Conservation (phyloP, 768 basidiomycete species). For the Suillus ampliporus region DNA sequence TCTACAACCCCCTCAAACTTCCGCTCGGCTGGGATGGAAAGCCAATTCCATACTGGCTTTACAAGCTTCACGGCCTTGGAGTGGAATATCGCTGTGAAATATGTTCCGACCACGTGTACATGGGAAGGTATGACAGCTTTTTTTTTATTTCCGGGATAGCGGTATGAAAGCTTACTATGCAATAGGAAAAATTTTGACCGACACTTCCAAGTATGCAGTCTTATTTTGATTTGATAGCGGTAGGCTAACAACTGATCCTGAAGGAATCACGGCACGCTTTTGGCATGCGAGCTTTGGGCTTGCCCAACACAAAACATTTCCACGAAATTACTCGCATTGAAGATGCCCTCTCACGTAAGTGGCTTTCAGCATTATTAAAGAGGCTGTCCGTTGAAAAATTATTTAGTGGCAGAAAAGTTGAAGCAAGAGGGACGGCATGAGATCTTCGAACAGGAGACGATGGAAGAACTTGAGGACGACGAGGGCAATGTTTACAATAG, state of each 20-base stretch:
- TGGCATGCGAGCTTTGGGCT: constrained; percentile 95
- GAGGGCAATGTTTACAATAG: constrained; percentile 98
- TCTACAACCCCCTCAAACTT: constrained; percentile 97
- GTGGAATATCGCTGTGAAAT: constrained; percentile 98
- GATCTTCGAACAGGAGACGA: constrained; percentile 90
- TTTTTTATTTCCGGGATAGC: constrained; percentile 8
- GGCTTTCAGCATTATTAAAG: constrained; percentile 2
- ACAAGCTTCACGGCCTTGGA: constrained; percentile 97
- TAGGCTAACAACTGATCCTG: constrained; percentile 27
- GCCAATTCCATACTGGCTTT: constrained; percentile 98
- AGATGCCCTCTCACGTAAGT: constrained; percentile 92
- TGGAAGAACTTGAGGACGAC: constrained; percentile 98
- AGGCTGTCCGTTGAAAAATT: constrained; percentile 4
- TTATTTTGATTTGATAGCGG: constrained; percentile 12
- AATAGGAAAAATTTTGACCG: constrained; percentile 92
- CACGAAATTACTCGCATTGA: constrained; percentile 98
- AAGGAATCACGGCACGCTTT: constrained; percentile 96
- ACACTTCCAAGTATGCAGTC: constrained; percentile 78
- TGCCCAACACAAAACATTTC: constrained; percentile 99
- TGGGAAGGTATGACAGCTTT: constrained; percentile 82
- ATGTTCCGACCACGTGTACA: constrained; percentile 95
- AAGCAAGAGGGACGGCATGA: constrained; percentile 97
- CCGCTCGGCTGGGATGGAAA: constrained; percentile 99
- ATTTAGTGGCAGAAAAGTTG: constrained; percentile 91
- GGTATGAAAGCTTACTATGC: constrained; percentile 20